A percentile compares a stretch with the other conserved stretches of the same genome.
phyloP scores from a whole-genome alignment of 805 yeast species.

The Starmera caribaea region DNA sequence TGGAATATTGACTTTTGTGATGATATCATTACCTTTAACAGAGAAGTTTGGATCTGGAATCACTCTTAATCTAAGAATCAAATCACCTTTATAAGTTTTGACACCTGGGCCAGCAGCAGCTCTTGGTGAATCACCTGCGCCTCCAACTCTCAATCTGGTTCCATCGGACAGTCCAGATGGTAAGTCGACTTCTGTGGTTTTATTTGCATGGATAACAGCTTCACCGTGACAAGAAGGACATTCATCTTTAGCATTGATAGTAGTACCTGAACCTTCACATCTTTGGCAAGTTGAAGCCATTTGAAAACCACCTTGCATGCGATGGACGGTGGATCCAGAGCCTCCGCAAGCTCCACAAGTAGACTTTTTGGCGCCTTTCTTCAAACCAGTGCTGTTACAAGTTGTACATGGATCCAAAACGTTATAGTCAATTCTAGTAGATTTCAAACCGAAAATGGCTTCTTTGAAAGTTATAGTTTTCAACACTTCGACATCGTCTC shows the following conservation, averaged over 20 bases:
- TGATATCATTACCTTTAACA: constrained; percentile 57
- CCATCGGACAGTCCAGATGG: constrained; percentile 90
- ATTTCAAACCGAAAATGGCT: constrained; percentile 69
- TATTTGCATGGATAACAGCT: constrained; percentile 64
- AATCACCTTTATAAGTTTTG: constrained; percentile 71
- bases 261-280: constrained; percentile 87
- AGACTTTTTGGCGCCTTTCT: constrained; percentile 58
- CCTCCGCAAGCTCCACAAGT: constrained; percentile 90
- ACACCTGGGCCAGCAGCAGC: constrained; percentile 66
- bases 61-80: constrained; percentile 74
- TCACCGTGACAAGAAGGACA: constrained; percentile 83
- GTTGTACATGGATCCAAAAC: constrained; percentile 69
- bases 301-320: constrained; percentile 87
- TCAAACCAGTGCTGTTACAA: constrained; percentile 83
- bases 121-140: constrained; percentile 86
- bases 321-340: constrained; percentile 81
- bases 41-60: constrained; percentile 62
- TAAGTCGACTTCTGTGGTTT: constrained; percentile 70
- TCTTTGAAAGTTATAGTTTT: constrained; percentile 75
- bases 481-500: constrained; percentile 78
- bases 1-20: constrained; percentile 59
- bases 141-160: constrained; percentile 70
- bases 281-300: constrained; percentile 88
- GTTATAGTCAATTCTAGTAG: constrained; percentile 55
- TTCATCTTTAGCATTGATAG: constrained; percentile 53